Conservation (phyloP, 768 basidiomycete genomes). For the Lentinula raphanica region DNA sequence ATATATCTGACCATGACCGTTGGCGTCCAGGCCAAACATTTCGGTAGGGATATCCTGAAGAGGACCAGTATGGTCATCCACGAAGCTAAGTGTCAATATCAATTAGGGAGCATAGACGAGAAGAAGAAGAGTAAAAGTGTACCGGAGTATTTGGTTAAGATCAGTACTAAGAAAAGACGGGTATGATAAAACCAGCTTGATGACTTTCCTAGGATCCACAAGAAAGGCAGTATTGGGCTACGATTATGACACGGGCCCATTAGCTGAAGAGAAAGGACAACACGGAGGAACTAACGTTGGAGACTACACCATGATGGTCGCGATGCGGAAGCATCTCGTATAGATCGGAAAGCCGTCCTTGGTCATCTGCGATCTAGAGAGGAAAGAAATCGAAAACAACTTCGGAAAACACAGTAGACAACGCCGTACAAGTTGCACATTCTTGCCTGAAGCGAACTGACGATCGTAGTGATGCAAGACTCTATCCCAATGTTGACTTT, state of each 20-base stretch:
- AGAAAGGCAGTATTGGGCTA: constrained; percentile 8
- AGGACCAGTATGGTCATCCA: constrained; percentile 2
- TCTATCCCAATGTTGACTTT: background rate
- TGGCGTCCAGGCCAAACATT: background rate
- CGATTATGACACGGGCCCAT: no score
- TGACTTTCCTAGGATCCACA: constrained; percentile 1
- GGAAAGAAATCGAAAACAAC: background rate
- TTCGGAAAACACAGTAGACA: background rate
- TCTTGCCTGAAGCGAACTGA: background rate
- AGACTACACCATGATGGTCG: background rate
- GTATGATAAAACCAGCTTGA: background rate
- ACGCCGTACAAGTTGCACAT: background rate
- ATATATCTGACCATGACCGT: background rate
- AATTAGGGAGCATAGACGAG: background rate
- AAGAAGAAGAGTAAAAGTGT: background rate
- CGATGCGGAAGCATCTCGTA: constrained; percentile 1
- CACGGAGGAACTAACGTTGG: background rate
- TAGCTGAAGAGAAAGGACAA: background rate
- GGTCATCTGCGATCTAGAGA: background rate
- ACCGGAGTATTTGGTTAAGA: constrained; percentile 6
- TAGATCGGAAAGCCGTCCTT: background rate
- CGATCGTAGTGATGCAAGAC: background rate
- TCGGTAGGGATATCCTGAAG: constrained; percentile 2
- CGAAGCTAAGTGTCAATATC: background rate
- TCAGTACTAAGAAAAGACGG: background rate